phyloP scores from a whole-genome alignment of 2,329 filamentous ascomycete species.

The Pseudocercospora macadamiae region DNA sequence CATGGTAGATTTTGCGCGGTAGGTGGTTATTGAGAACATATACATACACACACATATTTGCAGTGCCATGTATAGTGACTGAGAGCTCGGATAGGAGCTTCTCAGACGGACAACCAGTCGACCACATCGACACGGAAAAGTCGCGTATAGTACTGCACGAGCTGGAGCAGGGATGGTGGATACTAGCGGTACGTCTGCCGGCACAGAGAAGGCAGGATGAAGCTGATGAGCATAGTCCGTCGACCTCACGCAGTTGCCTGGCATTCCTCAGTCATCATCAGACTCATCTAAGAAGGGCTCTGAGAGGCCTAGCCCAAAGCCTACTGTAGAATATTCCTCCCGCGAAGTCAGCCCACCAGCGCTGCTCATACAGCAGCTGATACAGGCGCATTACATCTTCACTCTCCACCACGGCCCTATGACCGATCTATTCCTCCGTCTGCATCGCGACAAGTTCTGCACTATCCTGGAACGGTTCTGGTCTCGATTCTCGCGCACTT shows the following conservation, averaged over 20 bases:
- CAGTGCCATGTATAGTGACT: slow-evolving; percentile 29
- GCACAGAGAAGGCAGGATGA: slow-evolving; percentile 1
- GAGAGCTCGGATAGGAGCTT: slow-evolving; percentile 63
- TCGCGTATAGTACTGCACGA: slow-evolving; percentile 82
- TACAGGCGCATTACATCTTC: slow-evolving; percentile 81
- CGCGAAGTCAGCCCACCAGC: slow-evolving; percentile 84
- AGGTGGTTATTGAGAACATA: slow-evolving; percentile 21
- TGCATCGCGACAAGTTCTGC: slow-evolving; percentile 70
- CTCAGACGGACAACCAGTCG: slow-evolving; percentile 73
- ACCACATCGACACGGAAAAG: slow-evolving; percentile 89
- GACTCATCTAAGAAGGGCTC: slow-evolving; percentile 31
- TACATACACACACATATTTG: not conserved
- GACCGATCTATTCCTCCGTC: slow-evolving; percentile 67
- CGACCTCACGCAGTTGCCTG: slow-evolving; percentile 75
- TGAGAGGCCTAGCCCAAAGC: slow-evolving; percentile 29
- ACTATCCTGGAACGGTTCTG: slow-evolving; percentile 78
- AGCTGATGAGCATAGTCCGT: slow-evolving; percentile 62
- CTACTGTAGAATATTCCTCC: slow-evolving; percentile 76
- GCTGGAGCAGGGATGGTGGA: slow-evolving; percentile 92
- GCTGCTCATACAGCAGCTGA: slow-evolving; percentile 77
- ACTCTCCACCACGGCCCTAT: slow-evolving; percentile 83
- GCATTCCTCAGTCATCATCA: slow-evolving; percentile 40
- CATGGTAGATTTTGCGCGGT: slow-evolving; percentile 88
- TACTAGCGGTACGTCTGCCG: slow-evolving; percentile 72
- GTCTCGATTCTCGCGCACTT: slow-evolving; percentile 67